phyloP scores from a whole-genome alignment of 2,329 filamentous ascomycete species.

The Tolypocladium inflatum region DNA sequence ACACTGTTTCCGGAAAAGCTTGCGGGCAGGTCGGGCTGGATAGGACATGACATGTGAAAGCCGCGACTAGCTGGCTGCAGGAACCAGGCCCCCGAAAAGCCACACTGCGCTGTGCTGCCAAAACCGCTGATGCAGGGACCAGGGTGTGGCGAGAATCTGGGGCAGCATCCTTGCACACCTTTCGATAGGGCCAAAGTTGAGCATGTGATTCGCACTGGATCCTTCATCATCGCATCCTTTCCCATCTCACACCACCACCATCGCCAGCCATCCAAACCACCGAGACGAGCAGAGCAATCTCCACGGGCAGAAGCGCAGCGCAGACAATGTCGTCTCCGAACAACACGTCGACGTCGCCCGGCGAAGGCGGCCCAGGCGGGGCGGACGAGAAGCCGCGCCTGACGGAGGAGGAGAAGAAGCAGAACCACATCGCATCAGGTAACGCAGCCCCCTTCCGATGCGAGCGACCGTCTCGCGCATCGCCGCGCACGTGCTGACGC shows the following conservation, averaged over 20 bases:
- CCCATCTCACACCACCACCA: not conserved
- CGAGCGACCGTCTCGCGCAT: not conserved
- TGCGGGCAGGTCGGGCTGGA: not conserved
- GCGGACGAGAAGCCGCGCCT: conserved; percentile 40
- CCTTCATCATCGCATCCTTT: not conserved
- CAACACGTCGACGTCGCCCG: conserved; percentile 7
- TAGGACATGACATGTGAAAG: not conserved
- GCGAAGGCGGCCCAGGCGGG: conserved; percentile 9
- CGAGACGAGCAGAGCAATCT: not conserved
- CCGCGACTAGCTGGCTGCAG: not conserved
- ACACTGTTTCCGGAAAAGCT: not conserved
- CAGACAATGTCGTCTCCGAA: conserved; percentile 8
- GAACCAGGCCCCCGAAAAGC: not conserved
- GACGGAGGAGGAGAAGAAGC: conserved; percentile 45
- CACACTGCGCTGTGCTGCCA: not conserved
- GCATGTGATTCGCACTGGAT: conserved; percentile 2
- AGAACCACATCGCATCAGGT: conserved; percentile 46
- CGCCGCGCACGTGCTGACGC: not conserved
- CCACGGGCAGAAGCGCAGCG: not conserved
- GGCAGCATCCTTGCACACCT: not conserved
- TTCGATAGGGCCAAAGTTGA: not conserved
- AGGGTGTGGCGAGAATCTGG: not conserved
- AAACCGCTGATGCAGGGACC: not conserved
- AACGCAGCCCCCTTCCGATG: conserved; percentile 7
- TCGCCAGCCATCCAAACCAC: not conserved